Base-by-base conservation (phyloP, 2,329 filamentous ascomycete genomes). In the Leptosphaerulina australis region DNA sequence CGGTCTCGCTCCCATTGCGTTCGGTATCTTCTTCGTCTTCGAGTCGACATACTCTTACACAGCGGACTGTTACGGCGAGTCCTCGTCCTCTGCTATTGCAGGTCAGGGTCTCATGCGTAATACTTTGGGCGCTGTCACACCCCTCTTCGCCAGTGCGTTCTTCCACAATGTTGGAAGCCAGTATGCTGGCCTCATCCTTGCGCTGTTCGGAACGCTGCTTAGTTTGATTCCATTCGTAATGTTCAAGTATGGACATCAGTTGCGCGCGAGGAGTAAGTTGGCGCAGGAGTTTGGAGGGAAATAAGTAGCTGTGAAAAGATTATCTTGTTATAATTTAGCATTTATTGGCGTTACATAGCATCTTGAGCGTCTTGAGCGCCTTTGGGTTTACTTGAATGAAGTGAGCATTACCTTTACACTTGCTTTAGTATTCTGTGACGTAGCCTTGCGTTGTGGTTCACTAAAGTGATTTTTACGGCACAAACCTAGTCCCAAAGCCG, bases 11-110 rank as follows among this genome's bases (percentile, higher is more conserved):
- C 76, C 77, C 7, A 81, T 81, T 41, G 73, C 77, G 3, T 75
- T 81, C 46, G 79, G 79, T 4, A 81, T 82, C 63, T 81, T 77
- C 74, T 82, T 81, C 67, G 78, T 76, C 20, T 76, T 76, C 55
- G 74, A 76, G 56, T 66, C 64, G 12, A 74, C 72, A 10, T 81
- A 81, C 62, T 76, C 70, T 6, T 81, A 79, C 60, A 81, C 79
- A 0, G 75, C 78, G 4, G 79, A 81, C 57, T 81, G 79, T 63
- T 81, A 81, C 49, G 79, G 79, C 15, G 74, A 77, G 48, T 79
- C 66, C 20, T 69, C 71, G 1, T 72, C 68, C 1, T 72, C 68
- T 10, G 74, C 73, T 14, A 76, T 81, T 43, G 79, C 79, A 2
- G 79, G 77, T 1, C 78, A 81, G 63, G 78, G 78, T 15, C 70